Percentiles rank a stretch among this genome's conserved stretches.
These are phyloP conservation scores for Crithidia expoeki DNA, from an alignment of 208 protist genomes.

Conservation along the genomic window DNA sequence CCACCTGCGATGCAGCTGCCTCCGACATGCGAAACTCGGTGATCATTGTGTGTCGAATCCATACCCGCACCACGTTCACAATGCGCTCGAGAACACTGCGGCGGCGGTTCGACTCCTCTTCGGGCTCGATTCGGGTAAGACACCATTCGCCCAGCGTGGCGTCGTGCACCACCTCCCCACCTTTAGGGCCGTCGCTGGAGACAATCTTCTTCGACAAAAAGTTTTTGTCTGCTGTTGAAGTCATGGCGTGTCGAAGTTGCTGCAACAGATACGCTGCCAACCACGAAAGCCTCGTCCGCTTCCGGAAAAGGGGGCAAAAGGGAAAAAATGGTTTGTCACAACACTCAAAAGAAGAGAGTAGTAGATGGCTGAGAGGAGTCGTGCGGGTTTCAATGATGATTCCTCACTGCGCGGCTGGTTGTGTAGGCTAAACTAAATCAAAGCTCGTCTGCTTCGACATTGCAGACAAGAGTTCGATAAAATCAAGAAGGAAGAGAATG, in stretches of 20 bases:
- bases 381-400: too few species aligned
- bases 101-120: conserved; percentile 88
- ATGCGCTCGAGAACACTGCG: conserved; percentile 84
- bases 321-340: too few species aligned
- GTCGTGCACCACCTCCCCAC: conserved; percentile 75
- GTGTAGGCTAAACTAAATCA: too few species aligned
- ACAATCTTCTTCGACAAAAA: conserved; percentile 83
- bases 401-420: too few species aligned
- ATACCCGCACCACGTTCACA: conserved; percentile 81
- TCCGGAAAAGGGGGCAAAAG: too few species aligned
- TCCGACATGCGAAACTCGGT: conserved; percentile 91
- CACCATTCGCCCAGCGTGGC: conserved; percentile 72
- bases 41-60: conserved; percentile 89
- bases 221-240: conserved; percentile 45
- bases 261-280: too few species aligned
- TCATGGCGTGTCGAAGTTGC: background rate
- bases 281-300: too few species aligned
- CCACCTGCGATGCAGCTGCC: conserved; percentile 81
- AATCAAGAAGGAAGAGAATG: too few species aligned
- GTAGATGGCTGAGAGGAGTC: too few species aligned
- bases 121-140: conserved; percentile 79
- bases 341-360: too few species aligned
- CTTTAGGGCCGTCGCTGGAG: conserved; percentile 79
- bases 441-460: too few species aligned
- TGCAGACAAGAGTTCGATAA: too few species aligned